Percentiles rank a stretch among this genome's conserved stretches.
These are phyloP conservation scores for Fusarium solani-melongenae DNA, from an alignment of 2,329 filamentous ascomycete species.

Conservation along the genomic window DNA sequence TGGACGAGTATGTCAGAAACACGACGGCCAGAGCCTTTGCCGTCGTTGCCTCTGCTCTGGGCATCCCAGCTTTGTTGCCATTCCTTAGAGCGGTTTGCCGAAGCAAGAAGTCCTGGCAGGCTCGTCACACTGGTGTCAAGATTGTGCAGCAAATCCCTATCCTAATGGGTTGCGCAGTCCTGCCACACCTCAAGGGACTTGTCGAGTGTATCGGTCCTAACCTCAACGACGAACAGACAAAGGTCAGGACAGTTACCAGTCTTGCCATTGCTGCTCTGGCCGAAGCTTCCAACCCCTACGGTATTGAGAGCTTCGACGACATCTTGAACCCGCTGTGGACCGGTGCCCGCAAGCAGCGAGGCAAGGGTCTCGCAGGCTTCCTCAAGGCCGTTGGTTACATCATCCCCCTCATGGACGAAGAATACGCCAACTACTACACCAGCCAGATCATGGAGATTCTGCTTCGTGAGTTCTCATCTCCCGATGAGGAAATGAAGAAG, in stretches of 20 bases:
- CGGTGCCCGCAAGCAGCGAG: slow-evolving; percentile 93
- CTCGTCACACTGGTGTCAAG: slow-evolving; percentile 97
- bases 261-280: slow-evolving; percentile 94
- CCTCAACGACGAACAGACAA: slow-evolving; percentile 96
- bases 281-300: slow-evolving; percentile 96
- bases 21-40: slow-evolving; percentile 97
- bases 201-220: slow-evolving; percentile 98
- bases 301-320: slow-evolving; percentile 98
- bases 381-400: slow-evolving; percentile 98
- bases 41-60: slow-evolving; percentile 94
- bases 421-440: slow-evolving; percentile 99
- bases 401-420: slow-evolving; percentile 98
- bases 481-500: slow-evolving; percentile 99
- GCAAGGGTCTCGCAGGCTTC: slow-evolving; percentile 95
- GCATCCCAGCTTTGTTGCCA: slow-evolving; percentile 92
- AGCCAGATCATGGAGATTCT: slow-evolving; percentile 99
- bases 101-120: slow-evolving; percentile 99
- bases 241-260: slow-evolving; percentile 95
- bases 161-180: slow-evolving; percentile 95
- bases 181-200: slow-evolving; percentile 94
- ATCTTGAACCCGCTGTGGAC: slow-evolving; percentile 98
- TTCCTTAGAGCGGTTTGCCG: slow-evolving; percentile 96
- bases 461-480: slow-evolving; percentile 93
- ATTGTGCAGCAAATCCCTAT: slow-evolving; percentile 99
- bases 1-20: slow-evolving; percentile 98